phyloP scores from a whole-genome alignment of 2,329 filamentous ascomycete species.

The Claviceps capensis region DNA sequence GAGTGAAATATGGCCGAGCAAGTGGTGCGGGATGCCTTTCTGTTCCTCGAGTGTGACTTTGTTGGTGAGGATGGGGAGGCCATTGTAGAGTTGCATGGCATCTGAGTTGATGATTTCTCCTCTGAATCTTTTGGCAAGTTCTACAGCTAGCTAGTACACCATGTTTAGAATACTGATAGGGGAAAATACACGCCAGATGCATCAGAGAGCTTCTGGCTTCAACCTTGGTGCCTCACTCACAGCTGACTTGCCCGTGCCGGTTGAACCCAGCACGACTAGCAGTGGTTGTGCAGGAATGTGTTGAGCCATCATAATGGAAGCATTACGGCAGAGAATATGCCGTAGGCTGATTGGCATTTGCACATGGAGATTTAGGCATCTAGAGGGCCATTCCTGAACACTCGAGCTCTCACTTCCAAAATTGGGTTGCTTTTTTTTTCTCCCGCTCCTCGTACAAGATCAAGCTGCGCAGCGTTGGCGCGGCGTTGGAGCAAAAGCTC shows the following conservation, averaged over 20 bases:
- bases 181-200: not conserved
- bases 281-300: constrained; percentile 42
- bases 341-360: constrained; percentile 16
- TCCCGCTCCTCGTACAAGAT: not conserved
- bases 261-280: constrained; percentile 75
- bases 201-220: not conserved
- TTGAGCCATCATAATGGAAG: constrained; percentile 24
- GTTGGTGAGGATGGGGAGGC: constrained; percentile 89
- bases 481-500: not conserved
- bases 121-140: constrained; percentile 68
- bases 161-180: not conserved
- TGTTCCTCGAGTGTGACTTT: constrained; percentile 68
- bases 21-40: constrained; percentile 71
- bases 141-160: constrained; percentile 65
- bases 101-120: constrained; percentile 96
- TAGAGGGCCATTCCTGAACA: not conserved
- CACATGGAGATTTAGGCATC: constrained; percentile 3
- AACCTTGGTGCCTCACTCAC: constrained; percentile 31
- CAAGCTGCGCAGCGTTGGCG: too few species aligned
- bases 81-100: constrained; percentile 93
- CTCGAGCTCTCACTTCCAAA: not conserved
- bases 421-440: not conserved
- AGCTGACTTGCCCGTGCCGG: constrained; percentile 87
- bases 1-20: constrained; percentile 66
- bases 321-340: constrained; percentile 18